Conservation (phyloP, 495 filamentous ascomycete genomes). For the Penicillium odoratum region DNA sequence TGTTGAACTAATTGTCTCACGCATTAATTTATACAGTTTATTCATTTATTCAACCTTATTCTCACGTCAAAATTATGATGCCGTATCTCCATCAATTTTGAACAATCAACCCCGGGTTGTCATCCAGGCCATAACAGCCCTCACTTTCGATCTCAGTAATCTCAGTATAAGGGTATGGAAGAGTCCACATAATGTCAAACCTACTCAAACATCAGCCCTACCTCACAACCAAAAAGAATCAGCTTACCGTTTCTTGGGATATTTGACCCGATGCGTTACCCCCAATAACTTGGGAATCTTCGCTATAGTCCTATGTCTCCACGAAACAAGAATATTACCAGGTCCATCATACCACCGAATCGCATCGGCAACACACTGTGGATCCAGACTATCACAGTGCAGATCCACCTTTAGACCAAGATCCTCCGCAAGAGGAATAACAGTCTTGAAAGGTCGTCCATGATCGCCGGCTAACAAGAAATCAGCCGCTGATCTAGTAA, state of each 20-base stretch:
- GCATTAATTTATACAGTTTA: neutral
- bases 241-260: conserved; percentile 32
- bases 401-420: conserved; percentile 52
- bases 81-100: neutral
- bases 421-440: conserved; percentile 49
- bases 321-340: conserved; percentile 58
- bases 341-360: conserved; percentile 43
- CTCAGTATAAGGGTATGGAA: conserved; percentile 22
- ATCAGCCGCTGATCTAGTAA: neutral
- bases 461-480: conserved; percentile 39
- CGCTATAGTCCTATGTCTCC: conserved; percentile 50
- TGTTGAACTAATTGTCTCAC: neutral
- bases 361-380: conserved; percentile 42
- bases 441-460: conserved; percentile 52
- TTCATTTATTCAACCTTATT: neutral
- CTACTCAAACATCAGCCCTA: conserved; percentile 5
- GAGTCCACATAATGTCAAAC: conserved; percentile 26
- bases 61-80: neutral
- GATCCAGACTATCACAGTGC: conserved; percentile 43
- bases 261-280: conserved; percentile 33
- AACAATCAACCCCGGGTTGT: neutral
- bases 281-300: conserved; percentile 47
- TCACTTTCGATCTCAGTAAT: conserved; percentile 20
- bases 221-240: neutral
- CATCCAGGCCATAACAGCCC: conserved; percentile 21